Base-by-base conservation (phyloP, 2,329 filamentous ascomycete genomes). In the Colletotrichum spaethianum region DNA sequence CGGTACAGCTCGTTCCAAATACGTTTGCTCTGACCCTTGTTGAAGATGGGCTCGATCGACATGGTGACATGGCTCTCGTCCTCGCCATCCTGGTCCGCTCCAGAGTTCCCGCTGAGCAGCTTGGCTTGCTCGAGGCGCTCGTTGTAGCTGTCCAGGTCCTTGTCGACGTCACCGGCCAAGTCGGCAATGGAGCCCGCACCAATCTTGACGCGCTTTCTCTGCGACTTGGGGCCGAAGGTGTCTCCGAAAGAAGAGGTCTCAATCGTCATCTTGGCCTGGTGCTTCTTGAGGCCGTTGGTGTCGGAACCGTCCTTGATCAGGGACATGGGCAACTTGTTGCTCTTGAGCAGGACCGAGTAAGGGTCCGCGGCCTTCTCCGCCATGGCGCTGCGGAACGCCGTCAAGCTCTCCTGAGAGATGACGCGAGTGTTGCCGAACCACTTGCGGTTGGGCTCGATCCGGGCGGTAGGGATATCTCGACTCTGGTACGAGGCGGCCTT, bases 1-100 rank as follows among this genome's bases (percentile, higher is more conserved):
- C 97, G 97, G 87, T 96, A 92, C 9, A 98, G 85, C 81, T 99
- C 96, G 83, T 98, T 98, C 95, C 94, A 98, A 76, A 98, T 98
- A 75, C 96, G 90, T 84, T 98, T 98, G 79, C 93, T 96, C 82
- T 98, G 95, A 23, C 96, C 96, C 84, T 98, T 98, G 77, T 90
- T 93, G 83, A 98, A 98, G 72, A 98, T 94, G 48, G 95, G 92
- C 80, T 96, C 94, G 76, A 91, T 88, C n/a, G 93, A 91, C 77
- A 90, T 89, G 8, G 90, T 87, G 18, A 91, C 83, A 56, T 85
- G 84, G 26, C 84, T 84, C 67, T 85, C 83, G 26, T 80, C 79
- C 33, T 82, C 82, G 1, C 76, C 76, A 20, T 83, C 83, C 44
- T 86, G 85, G 72, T 90, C 88, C 12, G 88, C 86, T 2, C 88